Conservation (phyloP, 257 asterid genomes). For the Solanum chaucha region DNA sequence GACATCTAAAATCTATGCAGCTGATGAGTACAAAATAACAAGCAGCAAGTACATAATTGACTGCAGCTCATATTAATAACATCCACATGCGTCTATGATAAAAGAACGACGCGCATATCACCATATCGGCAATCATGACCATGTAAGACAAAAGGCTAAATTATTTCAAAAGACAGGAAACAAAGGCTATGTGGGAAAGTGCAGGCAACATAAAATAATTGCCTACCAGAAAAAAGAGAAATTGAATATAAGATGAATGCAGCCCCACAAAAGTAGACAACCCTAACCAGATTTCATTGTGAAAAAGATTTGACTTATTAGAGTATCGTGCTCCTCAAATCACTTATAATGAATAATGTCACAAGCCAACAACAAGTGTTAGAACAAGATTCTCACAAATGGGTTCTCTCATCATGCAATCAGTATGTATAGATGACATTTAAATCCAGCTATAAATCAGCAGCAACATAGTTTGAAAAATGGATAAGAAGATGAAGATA, state of each 20-base stretch:
- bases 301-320: not conserved
- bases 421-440: not conserved
- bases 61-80: not conserved
- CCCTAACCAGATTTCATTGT: not conserved
- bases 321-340: not conserved
- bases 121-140: not conserved
- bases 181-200: not conserved
- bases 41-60: not conserved
- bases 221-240: not conserved
- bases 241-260: not conserved
- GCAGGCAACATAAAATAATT: not conserved
- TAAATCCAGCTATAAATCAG: not conserved
- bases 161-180: not conserved
- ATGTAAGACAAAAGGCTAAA: not conserved
- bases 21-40: not conserved
- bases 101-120: not conserved
- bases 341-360: not conserved
- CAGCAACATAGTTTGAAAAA: not conserved
- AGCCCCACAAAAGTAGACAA: not conserved
- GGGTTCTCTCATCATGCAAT: not conserved
- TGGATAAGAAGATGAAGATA: not conserved
- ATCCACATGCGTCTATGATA: not conserved
- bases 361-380: not conserved
- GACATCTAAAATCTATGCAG: not conserved
- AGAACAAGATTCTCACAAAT: not conserved